Conservation (phyloP, 2,329 filamentous ascomycete genomes). For the Exophiala aquamarina region DNA sequence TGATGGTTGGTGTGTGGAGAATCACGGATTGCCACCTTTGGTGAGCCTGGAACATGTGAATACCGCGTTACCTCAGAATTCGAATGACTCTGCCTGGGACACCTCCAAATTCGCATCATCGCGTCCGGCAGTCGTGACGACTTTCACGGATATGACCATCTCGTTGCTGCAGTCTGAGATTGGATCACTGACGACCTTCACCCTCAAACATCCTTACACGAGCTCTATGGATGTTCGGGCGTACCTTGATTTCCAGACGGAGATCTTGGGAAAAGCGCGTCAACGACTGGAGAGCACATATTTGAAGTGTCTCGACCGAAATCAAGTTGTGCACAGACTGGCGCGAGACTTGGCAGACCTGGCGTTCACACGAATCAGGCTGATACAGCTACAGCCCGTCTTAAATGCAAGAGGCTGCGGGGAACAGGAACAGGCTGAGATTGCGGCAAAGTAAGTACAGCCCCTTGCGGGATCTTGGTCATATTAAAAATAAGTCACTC, state of each 20-base stretch:
- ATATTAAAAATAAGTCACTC: too few relatives aligned
- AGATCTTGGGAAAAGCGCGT: too few relatives aligned
- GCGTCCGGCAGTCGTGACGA: not conserved
- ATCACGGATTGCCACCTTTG: slow-evolving; percentile 9
- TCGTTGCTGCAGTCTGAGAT: slow-evolving; percentile 10
- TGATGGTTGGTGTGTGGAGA: slow-evolving; percentile 51
- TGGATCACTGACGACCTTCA: slow-evolving; percentile 4
- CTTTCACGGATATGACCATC: slow-evolving; percentile 8
- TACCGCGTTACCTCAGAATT: slow-evolving; percentile 5
- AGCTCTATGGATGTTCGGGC: slow-evolving; percentile 1
- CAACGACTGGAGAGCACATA: too few relatives aligned
- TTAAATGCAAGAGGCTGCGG: too few relatives aligned
- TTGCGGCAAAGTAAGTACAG: too few relatives aligned
- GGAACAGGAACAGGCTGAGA: too few relatives aligned
- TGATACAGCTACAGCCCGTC: too few relatives aligned
- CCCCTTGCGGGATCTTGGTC: too few relatives aligned
- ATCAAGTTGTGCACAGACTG: too few relatives aligned
- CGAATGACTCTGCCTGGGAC: slow-evolving; percentile 8
- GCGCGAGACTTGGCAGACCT: too few relatives aligned
- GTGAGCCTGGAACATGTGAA: not conserved
- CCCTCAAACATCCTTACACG: slow-evolving; percentile 8
- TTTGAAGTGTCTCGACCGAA: too few relatives aligned
- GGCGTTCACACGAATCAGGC: too few relatives aligned
- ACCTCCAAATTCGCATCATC: slow-evolving; percentile 11
- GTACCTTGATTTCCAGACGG: slow-evolving; percentile 9